phyloP scores from a whole-genome alignment of 1,284 basidiomycete species.

The Apiotrichum gamsii region DNA sequence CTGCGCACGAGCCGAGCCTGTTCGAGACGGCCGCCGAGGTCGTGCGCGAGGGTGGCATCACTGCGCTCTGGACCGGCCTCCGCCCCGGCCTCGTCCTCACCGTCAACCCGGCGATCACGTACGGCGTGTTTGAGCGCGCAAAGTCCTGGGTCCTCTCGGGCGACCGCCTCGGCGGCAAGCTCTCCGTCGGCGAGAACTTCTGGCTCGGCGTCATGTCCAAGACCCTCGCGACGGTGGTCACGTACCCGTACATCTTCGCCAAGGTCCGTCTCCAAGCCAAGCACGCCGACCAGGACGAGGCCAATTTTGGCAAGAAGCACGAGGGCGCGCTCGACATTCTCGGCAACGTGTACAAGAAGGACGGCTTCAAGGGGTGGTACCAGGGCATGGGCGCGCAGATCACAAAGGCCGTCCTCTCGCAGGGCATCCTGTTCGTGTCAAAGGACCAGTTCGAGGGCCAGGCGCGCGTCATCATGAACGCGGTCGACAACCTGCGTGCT shows the following conservation, averaged over 20 bases:
- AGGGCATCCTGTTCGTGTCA: constrained; percentile 49
- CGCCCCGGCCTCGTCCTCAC: constrained; percentile 89
- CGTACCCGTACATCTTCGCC: constrained; percentile 54
- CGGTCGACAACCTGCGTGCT: background rate
- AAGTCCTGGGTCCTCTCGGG: constrained; percentile 53
- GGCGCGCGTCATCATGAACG: constrained; percentile 45
- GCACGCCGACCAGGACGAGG: constrained; percentile 23
- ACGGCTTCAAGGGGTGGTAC: constrained; percentile 89
- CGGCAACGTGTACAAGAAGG: constrained; percentile 61
- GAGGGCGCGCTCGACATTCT: constrained; percentile 53
- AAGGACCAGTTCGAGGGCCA: constrained; percentile 49
- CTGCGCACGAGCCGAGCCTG: constrained; percentile 33
- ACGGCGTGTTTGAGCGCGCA: constrained; percentile 88
- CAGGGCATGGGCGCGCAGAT: constrained; percentile 68
- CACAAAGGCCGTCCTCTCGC: constrained; percentile 56
- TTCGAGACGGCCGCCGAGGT: constrained; percentile 77
- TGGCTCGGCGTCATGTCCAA: constrained; percentile 88
- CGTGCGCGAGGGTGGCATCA: constrained; percentile 81
- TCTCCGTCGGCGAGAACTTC: constrained; percentile 68
- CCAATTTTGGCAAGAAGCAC: constrained; percentile 4
- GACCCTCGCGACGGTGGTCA: constrained; percentile 86
- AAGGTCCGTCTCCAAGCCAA: constrained; percentile 93
- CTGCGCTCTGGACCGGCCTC: constrained; percentile 90
- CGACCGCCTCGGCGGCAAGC: constrained; percentile 41
- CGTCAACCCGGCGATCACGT: constrained; percentile 96